phyloP scores from a whole-genome alignment of 192 early-diverging fungal species.

The Coemansia sp. region DNA sequence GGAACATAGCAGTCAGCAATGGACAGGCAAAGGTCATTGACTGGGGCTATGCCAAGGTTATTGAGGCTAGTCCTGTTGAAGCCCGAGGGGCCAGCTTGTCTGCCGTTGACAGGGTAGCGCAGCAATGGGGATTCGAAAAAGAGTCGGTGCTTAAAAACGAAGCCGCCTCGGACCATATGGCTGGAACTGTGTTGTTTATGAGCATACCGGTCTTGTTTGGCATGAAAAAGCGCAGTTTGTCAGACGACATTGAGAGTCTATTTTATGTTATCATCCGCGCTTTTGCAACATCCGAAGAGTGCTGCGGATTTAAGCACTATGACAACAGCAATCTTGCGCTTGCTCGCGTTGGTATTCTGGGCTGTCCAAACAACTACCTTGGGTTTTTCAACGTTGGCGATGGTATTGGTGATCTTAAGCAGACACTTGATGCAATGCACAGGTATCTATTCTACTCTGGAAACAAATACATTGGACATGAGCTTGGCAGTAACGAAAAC shows the following conservation, averaged over 20 bases:
- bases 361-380: neutral
- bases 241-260: neutral
- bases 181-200: neutral
- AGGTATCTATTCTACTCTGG: neutral
- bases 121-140: neutral
- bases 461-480: neutral
- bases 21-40: constrained; percentile 7
- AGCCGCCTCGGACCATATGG: neutral
- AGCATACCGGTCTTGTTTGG: constrained; percentile 1
- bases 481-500: neutral
- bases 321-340: neutral
- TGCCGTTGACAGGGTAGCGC: neutral
- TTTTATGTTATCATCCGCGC: neutral
- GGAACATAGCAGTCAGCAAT: constrained; percentile 14
- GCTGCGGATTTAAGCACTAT: neutral
- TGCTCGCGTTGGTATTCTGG: neutral
- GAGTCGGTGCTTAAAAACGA: neutral
- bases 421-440: neutral
- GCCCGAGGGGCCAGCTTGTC: neutral
- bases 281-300: neutral
- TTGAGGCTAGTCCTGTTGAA: neutral
- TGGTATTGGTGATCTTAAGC: neutral
- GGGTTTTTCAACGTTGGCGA: neutral
- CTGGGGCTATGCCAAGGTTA: constrained; percentile 18
- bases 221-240: neutral